Base-by-base conservation (phyloP, 257 asterid species). In the Solanum ossicruentum region DNA sequence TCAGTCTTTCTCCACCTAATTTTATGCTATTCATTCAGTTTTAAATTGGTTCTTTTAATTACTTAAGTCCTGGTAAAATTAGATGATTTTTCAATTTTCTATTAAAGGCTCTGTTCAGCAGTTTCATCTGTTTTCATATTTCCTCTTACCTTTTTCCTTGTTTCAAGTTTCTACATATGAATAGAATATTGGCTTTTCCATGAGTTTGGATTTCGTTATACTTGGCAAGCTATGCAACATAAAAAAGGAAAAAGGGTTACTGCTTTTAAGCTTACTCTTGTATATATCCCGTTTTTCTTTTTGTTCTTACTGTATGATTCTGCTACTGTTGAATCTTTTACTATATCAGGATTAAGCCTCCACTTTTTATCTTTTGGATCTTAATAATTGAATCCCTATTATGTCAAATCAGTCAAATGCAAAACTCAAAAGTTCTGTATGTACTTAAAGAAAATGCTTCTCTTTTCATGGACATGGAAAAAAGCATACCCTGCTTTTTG, bases 1-100 rank as follows among this genome's bases (percentile, higher is more conserved):
- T 93, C 41, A 79, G 84, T 82, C 83, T 70, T 86, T 72, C 69
- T 56, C 39, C 77, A 36, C 51, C 39, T 16, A 17, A 17, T 69
- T 69, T 16, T 36, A 36, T 69, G 21, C 51, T 32, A 16, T 28
- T 66, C 47, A 18, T 56, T 58, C 65, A 8, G 63, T 18, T 20
- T 58, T 58, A 58, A 58, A 8, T 58, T 13, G 28, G 6, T 58
- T 58, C n/a, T 58, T 20, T 6, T 58, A 58, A 61, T 61, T 61
- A 21, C 36, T 75, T n/a, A 47, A 21, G 61, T 21, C 28, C 16
- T 49, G 36, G 47, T 12, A 23, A 51, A 79, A 15, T 54, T 8
- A 43, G 49, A 26, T 26, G 72, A 65, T 65, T 45, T 72, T n/a
- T n/a, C 20, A 3, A 3, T 72, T 72, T 23, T n/a, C 67, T 60